Base-by-base conservation (phyloP, 805 yeast genomes). In the Naumovozyma castellii region DNA sequence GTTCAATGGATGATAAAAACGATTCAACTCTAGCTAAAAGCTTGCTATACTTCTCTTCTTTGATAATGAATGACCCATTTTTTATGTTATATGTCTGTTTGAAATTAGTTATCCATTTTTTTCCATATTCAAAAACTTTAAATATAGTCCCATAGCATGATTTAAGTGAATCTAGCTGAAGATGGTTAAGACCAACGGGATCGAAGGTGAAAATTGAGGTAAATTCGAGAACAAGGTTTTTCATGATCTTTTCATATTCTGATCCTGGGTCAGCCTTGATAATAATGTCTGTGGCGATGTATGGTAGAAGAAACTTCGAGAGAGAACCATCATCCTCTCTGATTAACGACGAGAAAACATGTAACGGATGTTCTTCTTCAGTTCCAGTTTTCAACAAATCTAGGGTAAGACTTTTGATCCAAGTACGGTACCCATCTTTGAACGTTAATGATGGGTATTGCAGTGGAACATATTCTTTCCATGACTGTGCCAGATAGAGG, bases 51-150 rank as follows among this genome's bases (percentile, higher is more conserved):
- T 49, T 53, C 12, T 40, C 39, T 19, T 58, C 63, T 10, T 46
- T 47, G 5, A 58, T 56, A 9, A 49, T 51, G 34, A 40, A 51
- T 2, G 62, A 53, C 2, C 60, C 60, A 30, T 54, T 33, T 6
- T 41, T 36, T 28, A 50, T 57, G 38, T 56, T 47, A 41, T 61
- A 54, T 28, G 55, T 51, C 38, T 62, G 62, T 30, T 66, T 67
- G 32, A 65, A 62, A 33, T 64, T 65, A 2, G 72, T 65, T 1
- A 62, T 52, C 95, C 96, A 87, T 49, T 82, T 85, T 42, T 79
- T 75, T 45, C 87, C 75, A 53, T 87, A 86, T 52, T 92, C 97
- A 19, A 88, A 62, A 3, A 88, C 76, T 32, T 78, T 76, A 51
- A 92, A 86, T 0, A 87, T 72, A 0, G 86, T 68, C 43, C 83